Evolutionary conservation across 1,139 yeast species (phyloP).

Genomic region (Kodamaea plutei): DNA sequence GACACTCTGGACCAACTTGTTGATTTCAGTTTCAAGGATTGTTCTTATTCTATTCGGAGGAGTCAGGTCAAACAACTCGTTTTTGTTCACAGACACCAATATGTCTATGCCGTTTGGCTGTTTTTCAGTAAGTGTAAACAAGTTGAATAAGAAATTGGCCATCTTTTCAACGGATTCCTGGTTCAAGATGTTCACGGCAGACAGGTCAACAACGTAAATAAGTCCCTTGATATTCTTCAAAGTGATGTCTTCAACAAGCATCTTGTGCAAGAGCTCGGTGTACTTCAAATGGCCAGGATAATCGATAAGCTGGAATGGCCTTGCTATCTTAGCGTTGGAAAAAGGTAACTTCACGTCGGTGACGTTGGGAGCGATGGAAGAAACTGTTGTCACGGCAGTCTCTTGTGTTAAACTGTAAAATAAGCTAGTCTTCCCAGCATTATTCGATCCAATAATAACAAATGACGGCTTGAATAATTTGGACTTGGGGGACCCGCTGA

Average conservation of each 20-base stretch:
- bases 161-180: constrained; percentile 42
- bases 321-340: constrained; percentile 28
- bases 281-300: constrained; percentile 85
- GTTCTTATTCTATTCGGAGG: constrained; percentile 59
- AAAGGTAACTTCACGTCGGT: constrained; percentile 31
- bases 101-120: constrained; percentile 64
- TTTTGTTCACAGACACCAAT: constrained; percentile 75
- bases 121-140: constrained; percentile 55
- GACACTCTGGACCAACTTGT: constrained; percentile 44
- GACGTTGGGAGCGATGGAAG: constrained; percentile 42
- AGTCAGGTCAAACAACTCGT: constrained; percentile 77
- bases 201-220: constrained; percentile 65
- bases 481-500: constrained; percentile 16
- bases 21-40: constrained; percentile 61
- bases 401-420: constrained; percentile 31
- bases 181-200: constrained; percentile 32
- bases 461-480: constrained; percentile 47
- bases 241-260: constrained; percentile 42
- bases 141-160: constrained; percentile 52
- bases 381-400: constrained; percentile 30
- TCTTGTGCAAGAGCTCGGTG: constrained; percentile 43
- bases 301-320: constrained; percentile 55
- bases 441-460: constrained; percentile 67
- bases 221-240: constrained; percentile 55
- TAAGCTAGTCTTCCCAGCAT: constrained; percentile 73